Evolutionary conservation across 495 filamentous ascomycete genomes (phyloP).

Genomic region (Sporormia fimetaria): DNA sequence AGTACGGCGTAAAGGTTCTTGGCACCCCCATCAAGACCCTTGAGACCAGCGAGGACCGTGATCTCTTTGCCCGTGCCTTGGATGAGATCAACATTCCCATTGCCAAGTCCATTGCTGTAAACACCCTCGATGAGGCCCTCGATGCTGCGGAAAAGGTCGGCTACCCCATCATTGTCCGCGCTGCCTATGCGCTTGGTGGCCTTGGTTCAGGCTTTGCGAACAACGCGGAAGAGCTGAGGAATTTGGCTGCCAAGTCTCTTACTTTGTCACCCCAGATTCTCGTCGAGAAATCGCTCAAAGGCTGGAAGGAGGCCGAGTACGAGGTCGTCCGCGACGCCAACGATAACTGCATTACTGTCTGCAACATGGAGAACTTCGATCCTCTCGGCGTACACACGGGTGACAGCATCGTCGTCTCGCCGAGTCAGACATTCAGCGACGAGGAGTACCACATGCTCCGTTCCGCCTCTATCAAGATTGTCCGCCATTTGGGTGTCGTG

Average conservation of each 20-base stretch:
- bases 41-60: slow-evolving; percentile 89
- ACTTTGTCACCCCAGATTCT: slow-evolving; percentile 94
- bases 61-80: slow-evolving; percentile 83
- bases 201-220: slow-evolving; percentile 95
- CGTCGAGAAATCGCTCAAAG: slow-evolving; percentile 98
- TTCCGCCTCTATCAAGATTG: slow-evolving; percentile 96
- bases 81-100: slow-evolving; percentile 95
- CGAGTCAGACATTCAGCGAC: slow-evolving; percentile 91
- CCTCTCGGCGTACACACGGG: slow-evolving; percentile 96
- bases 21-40: slow-evolving; percentile 90
- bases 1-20: slow-evolving; percentile 85
- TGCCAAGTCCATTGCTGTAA: slow-evolving; percentile 85
- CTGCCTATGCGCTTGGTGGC: slow-evolving; percentile 90
- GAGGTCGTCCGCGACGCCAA: slow-evolving; percentile 92
- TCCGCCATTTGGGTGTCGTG: slow-evolving; percentile 90
- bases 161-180: slow-evolving; percentile 95
- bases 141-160: slow-evolving; percentile 75
- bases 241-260: slow-evolving; percentile 83
- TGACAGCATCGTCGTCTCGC: slow-evolving; percentile 96
- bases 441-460: slow-evolving; percentile 99
- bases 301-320: slow-evolving; percentile 99
- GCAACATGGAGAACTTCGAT: slow-evolving; percentile 99
- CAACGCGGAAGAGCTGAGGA: slow-evolving; percentile 82
- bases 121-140: slow-evolving; percentile 80
- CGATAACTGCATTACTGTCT: slow-evolving; percentile 98